These are phyloP conservation scores for Macroventuria anomochaeta DNA, from an alignment of 2,329 filamentous ascomycete species.

Conservation along the genomic window DNA sequence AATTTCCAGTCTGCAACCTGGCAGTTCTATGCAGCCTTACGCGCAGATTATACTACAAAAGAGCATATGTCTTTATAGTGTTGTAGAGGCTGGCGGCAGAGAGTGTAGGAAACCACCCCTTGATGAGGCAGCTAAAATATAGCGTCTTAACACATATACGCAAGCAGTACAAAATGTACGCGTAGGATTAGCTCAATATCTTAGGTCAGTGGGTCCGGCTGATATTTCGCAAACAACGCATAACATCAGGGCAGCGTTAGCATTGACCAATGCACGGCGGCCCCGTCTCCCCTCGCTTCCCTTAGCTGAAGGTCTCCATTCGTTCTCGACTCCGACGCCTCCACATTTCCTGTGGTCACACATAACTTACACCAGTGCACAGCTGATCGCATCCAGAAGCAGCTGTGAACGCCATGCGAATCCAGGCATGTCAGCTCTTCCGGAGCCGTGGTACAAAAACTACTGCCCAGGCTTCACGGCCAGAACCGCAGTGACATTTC, in stretches of 20 bases:
- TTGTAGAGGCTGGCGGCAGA: too few species aligned
- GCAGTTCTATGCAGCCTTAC: too few species aligned
- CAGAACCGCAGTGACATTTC: background rate
- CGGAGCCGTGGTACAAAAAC: background rate
- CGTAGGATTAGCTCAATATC: too few species aligned
- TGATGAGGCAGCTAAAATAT: too few species aligned
- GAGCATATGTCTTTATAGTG: too few species aligned
- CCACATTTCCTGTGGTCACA: slow-evolving; percentile 1
- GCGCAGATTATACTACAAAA: too few species aligned
- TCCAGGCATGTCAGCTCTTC: slow-evolving; percentile 3
- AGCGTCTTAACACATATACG: too few species aligned
- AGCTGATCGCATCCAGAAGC: slow-evolving; percentile 1
- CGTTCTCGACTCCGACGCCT: slow-evolving; percentile 7
- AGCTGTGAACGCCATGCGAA: slow-evolving; percentile 3
- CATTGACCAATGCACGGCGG: background rate
- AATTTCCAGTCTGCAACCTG: too few species aligned
- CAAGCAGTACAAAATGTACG: too few species aligned
- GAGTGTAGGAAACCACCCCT: too few species aligned
- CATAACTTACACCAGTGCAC: slow-evolving; percentile 1
- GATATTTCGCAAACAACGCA: too few species aligned
- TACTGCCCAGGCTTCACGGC: background rate
- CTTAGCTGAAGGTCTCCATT: slow-evolving; percentile 1
- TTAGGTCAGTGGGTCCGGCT: too few species aligned
- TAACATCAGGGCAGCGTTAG: background rate
- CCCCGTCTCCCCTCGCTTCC: slow-evolving; percentile 5